Base-by-base conservation (phyloP, 2,329 filamentous ascomycete genomes). In the Colletotrichum graminicola region DNA sequence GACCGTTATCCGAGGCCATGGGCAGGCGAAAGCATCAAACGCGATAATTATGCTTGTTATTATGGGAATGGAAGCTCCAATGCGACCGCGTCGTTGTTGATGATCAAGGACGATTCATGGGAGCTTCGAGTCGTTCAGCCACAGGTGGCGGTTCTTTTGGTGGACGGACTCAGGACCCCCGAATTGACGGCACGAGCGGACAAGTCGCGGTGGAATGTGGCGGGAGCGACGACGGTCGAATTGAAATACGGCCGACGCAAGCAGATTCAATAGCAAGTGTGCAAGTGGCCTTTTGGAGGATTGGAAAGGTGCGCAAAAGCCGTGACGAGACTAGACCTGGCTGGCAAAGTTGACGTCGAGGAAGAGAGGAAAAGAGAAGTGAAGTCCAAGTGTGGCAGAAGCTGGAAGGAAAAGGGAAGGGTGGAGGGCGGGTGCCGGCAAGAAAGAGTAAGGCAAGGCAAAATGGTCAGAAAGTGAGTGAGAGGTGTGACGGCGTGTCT, bases 1-100 rank as follows among this genome's bases (percentile, higher is more conserved):
- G 81, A 78, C 83, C 85, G 77, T 85, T 83, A 78, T 87, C 85
- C 75, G 87, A 86, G 79, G 86, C 85, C 87, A 89, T 89, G 82
- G 60, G 73, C 71, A 59, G 57, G 39, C 59, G 69, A 39, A 49
- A 61, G 56, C 72, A 73, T 73, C 51, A 68, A 73, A 49, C 41
- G 34, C 23, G 34, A 39, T 45, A 62, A 62, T 71, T 71, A 34
- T 43, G 23, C 8, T 21, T 43, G 47, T 59, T 54, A 21, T 18
- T 26, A 11, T 36, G 36, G 23, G 23, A 49, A 59, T 23, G 60
- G 32, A 60, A 60, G 59, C 49, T 63, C 29, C 43, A 51, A 63
- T 59, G 68, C 65, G 65, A 68, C 65, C 26, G 66, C 65, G 65
- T 71, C 16, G 64, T 63, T 68, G 62, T 63, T 68, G 68, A 64